These are phyloP conservation scores for Botryotinia narcissicola DNA, from an alignment of 2,329 filamentous ascomycete species.

Conservation along the genomic window DNA sequence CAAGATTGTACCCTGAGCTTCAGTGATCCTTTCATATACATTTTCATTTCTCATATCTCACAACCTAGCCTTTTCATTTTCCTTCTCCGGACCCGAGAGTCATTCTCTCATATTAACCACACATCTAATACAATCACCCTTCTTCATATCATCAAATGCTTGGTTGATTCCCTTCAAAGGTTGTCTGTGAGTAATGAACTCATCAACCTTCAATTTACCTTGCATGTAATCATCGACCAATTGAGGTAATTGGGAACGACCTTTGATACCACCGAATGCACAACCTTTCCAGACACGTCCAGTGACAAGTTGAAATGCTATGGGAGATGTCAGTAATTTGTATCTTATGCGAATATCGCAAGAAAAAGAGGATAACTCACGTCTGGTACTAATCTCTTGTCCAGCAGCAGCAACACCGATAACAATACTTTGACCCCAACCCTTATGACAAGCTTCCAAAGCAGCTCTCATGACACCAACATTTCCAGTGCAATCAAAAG, in stretches of 20 bases:
- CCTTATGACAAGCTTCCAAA: constrained; percentile 98
- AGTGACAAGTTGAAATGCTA: constrained; percentile 97
- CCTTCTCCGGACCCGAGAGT: neutral
- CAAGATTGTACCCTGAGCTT: neutral
- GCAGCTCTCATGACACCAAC: constrained; percentile 94
- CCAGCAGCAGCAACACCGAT: constrained; percentile 96
- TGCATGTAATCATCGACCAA: constrained; percentile 88
- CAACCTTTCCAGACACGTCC: constrained; percentile 97
- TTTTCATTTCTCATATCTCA: neutral
- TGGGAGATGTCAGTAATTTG: neutral
- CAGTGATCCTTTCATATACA: neutral
- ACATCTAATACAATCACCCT: constrained; percentile 93
- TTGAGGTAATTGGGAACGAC: constrained; percentile 82
- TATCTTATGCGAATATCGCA: neutral
- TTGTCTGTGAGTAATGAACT: constrained; percentile 98
- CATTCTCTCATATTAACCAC: constrained; percentile 65
- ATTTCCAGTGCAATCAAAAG: constrained; percentile 98
- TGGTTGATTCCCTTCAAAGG: constrained; percentile 78
- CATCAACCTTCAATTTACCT: constrained; percentile 92
- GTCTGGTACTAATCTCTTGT: constrained; percentile 90
- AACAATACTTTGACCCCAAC: constrained; percentile 96
- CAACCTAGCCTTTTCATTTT: neutral
- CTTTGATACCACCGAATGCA: constrained; percentile 97
- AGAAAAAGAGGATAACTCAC: constrained; percentile 55
- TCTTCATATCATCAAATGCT: constrained; percentile 92